Conservation (phyloP, 225 moss, liverwort and hornwort species). For the Pseudoscleropodium purum region DNA sequence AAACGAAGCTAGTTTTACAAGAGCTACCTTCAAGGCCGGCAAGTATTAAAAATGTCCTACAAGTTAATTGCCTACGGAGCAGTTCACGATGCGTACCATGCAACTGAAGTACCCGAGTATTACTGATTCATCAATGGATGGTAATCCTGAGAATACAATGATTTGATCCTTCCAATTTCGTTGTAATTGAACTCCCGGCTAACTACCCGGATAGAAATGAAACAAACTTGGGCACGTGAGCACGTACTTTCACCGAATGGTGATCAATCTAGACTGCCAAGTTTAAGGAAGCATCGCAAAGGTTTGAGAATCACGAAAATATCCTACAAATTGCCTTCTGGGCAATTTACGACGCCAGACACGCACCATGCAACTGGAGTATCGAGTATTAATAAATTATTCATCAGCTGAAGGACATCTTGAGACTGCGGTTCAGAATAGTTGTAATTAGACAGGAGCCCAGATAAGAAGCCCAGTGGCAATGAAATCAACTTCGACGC, state of each 20-base stretch:
- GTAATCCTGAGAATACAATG: background rate
- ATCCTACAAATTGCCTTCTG: background rate
- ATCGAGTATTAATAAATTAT: background rate
- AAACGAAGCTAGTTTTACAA: background rate
- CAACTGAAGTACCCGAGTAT: background rate
- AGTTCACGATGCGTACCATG: background rate
- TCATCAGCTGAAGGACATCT: background rate
- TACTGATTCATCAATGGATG: background rate
- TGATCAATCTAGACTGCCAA: background rate
- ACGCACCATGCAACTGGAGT: background rate
- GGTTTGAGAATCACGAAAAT: background rate
- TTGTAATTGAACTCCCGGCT: background rate
- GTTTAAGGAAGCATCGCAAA: background rate
- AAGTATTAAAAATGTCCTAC: background rate
- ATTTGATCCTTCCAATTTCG: background rate
- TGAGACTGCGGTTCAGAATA: background rate
- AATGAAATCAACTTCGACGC: background rate
- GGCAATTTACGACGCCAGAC: background rate
- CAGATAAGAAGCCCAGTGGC: background rate
- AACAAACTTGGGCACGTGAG: background rate
- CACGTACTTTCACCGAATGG: too few species aligned
- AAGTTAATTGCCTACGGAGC: too few species aligned
- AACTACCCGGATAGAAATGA: too few species aligned
- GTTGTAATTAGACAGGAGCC: background rate
- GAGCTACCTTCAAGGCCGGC: background rate